phyloP scores from a whole-genome alignment of 169 alveolate species.

The Cryptosporidium tyzzeri region DNA sequence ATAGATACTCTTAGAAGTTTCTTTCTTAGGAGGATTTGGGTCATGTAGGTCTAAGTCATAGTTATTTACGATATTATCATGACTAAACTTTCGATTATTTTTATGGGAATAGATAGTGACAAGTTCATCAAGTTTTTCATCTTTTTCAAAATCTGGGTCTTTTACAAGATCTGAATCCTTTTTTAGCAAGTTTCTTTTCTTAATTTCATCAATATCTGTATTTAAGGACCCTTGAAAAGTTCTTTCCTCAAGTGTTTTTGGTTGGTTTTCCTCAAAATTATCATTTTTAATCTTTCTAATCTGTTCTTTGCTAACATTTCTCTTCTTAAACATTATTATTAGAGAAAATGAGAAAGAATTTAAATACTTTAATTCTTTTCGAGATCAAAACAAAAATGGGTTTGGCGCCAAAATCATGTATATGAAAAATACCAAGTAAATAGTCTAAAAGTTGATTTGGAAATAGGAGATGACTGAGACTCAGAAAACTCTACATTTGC shows the following conservation, averaged over 20 bases:
- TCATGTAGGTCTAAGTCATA: constrained; percentile 5
- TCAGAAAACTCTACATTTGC: constrained; percentile 40
- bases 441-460: not conserved
- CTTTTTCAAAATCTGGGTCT: not conserved
- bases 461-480: constrained; percentile 48
- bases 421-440: not conserved
- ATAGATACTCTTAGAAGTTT: not conserved
- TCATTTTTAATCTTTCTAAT: constrained; percentile 1
- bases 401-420: constrained; percentile 21
- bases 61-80: constrained; percentile 18
- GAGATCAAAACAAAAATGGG: not conserved
- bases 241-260: not conserved
- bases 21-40: not conserved
- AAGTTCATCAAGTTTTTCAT: not conserved
- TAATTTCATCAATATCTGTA: constrained; percentile 48
- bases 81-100: not conserved
- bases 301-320: constrained; percentile 24
- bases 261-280: not conserved
- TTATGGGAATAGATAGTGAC: not conserved
- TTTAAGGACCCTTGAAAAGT: not conserved
- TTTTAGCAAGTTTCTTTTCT: not conserved
- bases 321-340: constrained; percentile 33
- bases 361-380: not conserved
- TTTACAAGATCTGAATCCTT: not conserved
- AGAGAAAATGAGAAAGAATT: not conserved